Base-by-base conservation (phyloP, 176 grass and related monocot species). In the Thinopyrum elongatum region DNA sequence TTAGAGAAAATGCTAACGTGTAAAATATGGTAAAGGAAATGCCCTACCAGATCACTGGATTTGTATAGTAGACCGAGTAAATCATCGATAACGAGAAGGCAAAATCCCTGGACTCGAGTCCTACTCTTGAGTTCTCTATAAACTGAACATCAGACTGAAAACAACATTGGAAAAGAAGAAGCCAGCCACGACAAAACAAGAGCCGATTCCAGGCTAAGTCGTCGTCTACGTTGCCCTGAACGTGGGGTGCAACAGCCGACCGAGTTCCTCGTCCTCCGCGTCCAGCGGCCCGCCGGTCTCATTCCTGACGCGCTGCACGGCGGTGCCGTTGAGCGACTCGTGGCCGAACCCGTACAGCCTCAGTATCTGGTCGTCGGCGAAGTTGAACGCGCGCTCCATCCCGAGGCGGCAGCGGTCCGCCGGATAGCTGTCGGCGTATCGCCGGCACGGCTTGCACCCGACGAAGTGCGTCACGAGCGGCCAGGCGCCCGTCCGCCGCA, bases 391-490 rank as follows among this genome's bases (percentile, higher is more conserved):
- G 38, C 95, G 91, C 78, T 95, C 95, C 84, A 98, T 95, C 29
- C 88, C 86, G 22, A 22, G 72, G 3, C 92, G 87, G 80, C 93
- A 98, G 25, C 51, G 77, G 38, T 95, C 93, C 67, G 70, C 65
- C 44, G 89, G 93, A 73, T 95, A 95, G 81, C 88, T 90, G 65
- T 91, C 92, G 0, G 81, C 89, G 75, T 91, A 95, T 31, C 91
- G 89, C n/a, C 87, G 76, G 60, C 93, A 98, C 9, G 95, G 95
- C 89, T 98, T 98, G 89, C 95, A 98, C 13, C 95, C 95, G 41
- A 98, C 95, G 83, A 98, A 98, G 79, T 98, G 95, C 22, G 95
- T 98, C 25, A 98, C 91, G 14, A 98, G 80, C 23, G 95, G 95
- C 95, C 95, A 98, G 35, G 77, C 85, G 76, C 83, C 58, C 60